Base-by-base conservation (phyloP, 192 early-diverging fungal species). In the Spizellomyces sp. region DNA sequence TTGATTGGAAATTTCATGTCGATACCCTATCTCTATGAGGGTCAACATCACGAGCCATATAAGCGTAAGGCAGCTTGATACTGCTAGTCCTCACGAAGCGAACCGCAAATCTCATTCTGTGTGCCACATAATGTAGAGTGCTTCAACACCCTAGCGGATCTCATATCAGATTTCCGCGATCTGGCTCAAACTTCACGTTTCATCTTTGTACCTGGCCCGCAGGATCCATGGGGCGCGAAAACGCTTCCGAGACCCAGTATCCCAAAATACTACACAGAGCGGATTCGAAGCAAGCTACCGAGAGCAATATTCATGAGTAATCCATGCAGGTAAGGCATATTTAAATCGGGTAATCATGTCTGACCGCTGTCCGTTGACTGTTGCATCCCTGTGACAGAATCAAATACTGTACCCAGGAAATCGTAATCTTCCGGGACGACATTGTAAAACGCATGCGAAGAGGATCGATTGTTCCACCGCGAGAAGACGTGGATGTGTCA, bases 391-490 rank as follows among this genome's bases (percentile, higher is more conserved):
- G 27, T 36, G 27, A 36, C 27, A 89, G 92, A 43, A 93, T 98
- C 74, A 89, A 90, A 64, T 96, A 94, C 69, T 95, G 91, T 72
- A 91, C 89, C 5, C 93, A 95, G 62, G 96, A 98, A 67, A 91
- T 98, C 56, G 87, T 96, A 2, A 82, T 98, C 21, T 95, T 92
- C 68, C 87, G 95, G 14, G 94, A 96, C 66, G 94, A 96, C 70
- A 70, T 95, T 54, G 74, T 93, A 58, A 90, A 86, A 64, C 84
- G 84, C 73, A 75, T 95, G 62, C 80, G 88, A 62, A 84, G 94
- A 48, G 94, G 94, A 77, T 83, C 87, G 74, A 84, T 93, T 44
- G 64, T 92, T 1, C 81, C 85, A 19, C 89, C 91, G 7, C 73
- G 75, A 42, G 78, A 78, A 8, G 71, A 75, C 14, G 50, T 17